phyloP scores from a whole-genome alignment of 129 eudicot genomes.

The Rutidosis leptorrhynchoides region DNA sequence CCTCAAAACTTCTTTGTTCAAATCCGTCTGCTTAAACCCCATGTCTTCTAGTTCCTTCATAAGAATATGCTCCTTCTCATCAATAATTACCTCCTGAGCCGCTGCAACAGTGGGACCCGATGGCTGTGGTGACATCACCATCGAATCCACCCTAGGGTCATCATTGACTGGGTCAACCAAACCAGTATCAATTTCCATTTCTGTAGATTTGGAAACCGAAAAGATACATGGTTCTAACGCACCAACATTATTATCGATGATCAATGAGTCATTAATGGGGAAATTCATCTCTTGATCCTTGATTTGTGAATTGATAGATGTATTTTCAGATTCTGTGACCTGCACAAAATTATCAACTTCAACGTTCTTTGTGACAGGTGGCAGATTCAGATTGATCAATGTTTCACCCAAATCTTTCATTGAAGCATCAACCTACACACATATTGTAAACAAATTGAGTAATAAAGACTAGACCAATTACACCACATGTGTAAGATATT shows the following conservation, averaged over 20 bases:
- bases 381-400: constrained; percentile 58
- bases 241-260: constrained; percentile 39
- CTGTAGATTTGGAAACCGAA: constrained; percentile 8
- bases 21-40: constrained; percentile 67
- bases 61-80: constrained; percentile 49
- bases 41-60: constrained; percentile 61
- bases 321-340: constrained; percentile 26
- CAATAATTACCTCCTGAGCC: not conserved
- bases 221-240: constrained; percentile 1
- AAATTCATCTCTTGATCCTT: constrained; percentile 58
- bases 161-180: constrained; percentile 22
- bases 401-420: constrained; percentile 40
- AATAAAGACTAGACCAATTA: not conserved
- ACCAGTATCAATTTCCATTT: constrained; percentile 14
- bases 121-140: constrained; percentile 21
- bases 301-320: constrained; percentile 21
- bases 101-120: constrained; percentile 9
- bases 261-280: constrained; percentile 65
- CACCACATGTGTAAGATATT: not conserved
- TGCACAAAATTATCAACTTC: constrained; percentile 24
- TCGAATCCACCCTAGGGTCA: constrained; percentile 45
- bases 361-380: constrained; percentile 40
- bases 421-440: constrained; percentile 73
- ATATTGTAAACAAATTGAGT: not conserved
- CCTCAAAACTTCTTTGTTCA: constrained; percentile 61